Evolutionary conservation across 1,284 basidiomycete genomes (phyloP), one percentile per base, ranked within the genome.

Genomic region (Volvariella surrecta): DNA sequence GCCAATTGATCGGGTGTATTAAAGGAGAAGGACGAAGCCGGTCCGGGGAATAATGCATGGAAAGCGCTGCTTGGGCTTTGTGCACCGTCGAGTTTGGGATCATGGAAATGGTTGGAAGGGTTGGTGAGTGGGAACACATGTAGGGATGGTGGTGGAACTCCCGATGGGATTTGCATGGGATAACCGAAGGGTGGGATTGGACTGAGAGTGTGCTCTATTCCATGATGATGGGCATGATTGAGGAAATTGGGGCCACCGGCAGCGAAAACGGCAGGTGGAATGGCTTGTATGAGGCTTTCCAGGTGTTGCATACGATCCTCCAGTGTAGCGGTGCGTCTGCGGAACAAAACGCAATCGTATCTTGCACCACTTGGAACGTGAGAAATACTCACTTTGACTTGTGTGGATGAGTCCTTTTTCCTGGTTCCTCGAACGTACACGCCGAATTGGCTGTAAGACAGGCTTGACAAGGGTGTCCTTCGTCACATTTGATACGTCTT

Each of bases 271-370:
- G 80, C 79, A 21, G 85, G 76, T 2, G 86, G 85, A 40, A 89
- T 88, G 10, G 85, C 82, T 51, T 86, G 81, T 41, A 89, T 86
- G 43, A 89, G 68, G 6, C 79, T 81, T 57, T 89, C 86, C 13
- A 89, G 71, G 51, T 87, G 85, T 53, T 87, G 82, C 85, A 89
- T 89, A 31, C 85, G 72, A 55, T 88, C 85, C 58, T 89, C 85
- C 48, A 89, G 70, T 19, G 84, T 87, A 40, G 83, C 75, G 13
- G 84, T 82, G 37, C 82, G 74, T 59, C 82, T 85, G 52, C 46
- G 50, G 45, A 38, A 52, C 44, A 40, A 4, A 30, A 22, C 44
- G 22, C 17, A 41, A 13, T 17, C 19, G 40, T 38, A 44, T 20
- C 24, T 16, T 11, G 4, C 4, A 20, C 7, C 32, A 31, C 17